Evolutionary conservation across 2,329 filamentous ascomycete genomes (phyloP).

Genomic region (Fusarium sterilihyphosum): DNA sequence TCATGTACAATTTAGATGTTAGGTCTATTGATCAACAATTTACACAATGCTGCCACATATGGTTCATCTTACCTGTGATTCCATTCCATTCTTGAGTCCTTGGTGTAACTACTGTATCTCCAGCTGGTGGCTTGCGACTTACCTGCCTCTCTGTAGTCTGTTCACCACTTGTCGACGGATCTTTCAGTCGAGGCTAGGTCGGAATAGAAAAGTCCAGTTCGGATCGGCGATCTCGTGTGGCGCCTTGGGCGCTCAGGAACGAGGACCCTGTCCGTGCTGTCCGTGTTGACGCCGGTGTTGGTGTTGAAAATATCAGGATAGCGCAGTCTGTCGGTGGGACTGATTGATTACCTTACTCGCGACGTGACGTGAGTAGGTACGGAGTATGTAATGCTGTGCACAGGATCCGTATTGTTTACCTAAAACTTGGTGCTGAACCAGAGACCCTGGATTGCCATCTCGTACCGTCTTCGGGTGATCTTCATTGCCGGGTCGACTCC

Average conservation of each 20-base stretch:
- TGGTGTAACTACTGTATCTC: background rate
- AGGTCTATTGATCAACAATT: slow-evolving; percentile 40
- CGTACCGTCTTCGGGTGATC: slow-evolving; percentile 26
- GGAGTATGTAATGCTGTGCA: background rate
- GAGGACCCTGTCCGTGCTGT: slow-evolving; percentile 7
- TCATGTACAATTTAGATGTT: slow-evolving; percentile 40
- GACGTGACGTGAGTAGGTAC: background rate
- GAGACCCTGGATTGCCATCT: slow-evolving; percentile 7
- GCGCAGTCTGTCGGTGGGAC: slow-evolving; percentile 13
- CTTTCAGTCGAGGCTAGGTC: slow-evolving; percentile 40
- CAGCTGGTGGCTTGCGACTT: background rate
- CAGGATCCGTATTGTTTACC: background rate
- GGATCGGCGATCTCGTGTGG: slow-evolving; percentile 31
- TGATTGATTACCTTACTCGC: slow-evolving; percentile 22
- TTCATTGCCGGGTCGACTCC: slow-evolving; percentile 25
- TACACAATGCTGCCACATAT: slow-evolving; percentile 40
- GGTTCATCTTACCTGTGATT: background rate
- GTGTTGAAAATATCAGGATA: slow-evolving; percentile 19
- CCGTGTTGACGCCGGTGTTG: slow-evolving; percentile 17
- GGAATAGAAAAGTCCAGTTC: background rate
- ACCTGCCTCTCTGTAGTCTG: slow-evolving; percentile 7
- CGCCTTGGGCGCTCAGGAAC: slow-evolving; percentile 17
- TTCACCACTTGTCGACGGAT: slow-evolving; percentile 27
- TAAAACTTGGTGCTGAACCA: background rate
- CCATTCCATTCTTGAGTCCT: background rate